Evolutionary conservation across 2,329 filamentous ascomycete genomes (phyloP), one percentile per base, ranked within the genome.

Genomic region (Pseudocercospora musae): DNA sequence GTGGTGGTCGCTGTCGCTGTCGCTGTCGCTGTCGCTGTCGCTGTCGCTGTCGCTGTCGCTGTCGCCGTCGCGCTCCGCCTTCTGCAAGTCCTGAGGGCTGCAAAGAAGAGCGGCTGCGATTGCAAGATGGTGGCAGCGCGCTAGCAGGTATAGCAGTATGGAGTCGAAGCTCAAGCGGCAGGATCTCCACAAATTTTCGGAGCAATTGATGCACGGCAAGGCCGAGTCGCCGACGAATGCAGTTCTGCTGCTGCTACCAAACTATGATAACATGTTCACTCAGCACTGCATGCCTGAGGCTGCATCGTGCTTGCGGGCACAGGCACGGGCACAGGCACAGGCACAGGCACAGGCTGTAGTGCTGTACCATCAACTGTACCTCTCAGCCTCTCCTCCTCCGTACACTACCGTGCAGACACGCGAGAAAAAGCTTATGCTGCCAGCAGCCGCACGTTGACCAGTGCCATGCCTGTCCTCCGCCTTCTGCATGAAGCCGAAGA

Each of bases 171-270:
- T 29, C 25, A 54, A 37, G 25, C n/a, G n/a, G 50, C 20, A 29
- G 25, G 27, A 54, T 54, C 29, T 20, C 52, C 29, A 80, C 63
- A 29, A 23, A 37, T 54, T 13, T 52, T 44, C n/a, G 40, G 25
- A 44, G 37, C 20, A 25, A 52, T 18, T 33, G 20, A 52, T n/a
- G n/a, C n/a, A n/a, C n/a, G n/a, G n/a, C n/a, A n/a, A n/a, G n/a
- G n/a, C n/a, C n/a, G n/a, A n/a, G n/a, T n/a, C n/a, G n/a, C n/a
- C n/a, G 29, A 37, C 6, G 13, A 15, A n/a, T 37, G 10, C 10
- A 1, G 2, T 15, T 3, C 33, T n/a, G 33, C 33, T 37, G 33
- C 33, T 37, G 33, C 33, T 37, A n/a, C 15, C 13, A n/a, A 15
- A 37, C 33, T n/a, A 37, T 37, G 33, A 37, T 37, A 37, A 37